These are phyloP conservation scores for Styphnolobium japonicum DNA, from an alignment of 306 rosid genomes.

Conservation along the genomic window DNA sequence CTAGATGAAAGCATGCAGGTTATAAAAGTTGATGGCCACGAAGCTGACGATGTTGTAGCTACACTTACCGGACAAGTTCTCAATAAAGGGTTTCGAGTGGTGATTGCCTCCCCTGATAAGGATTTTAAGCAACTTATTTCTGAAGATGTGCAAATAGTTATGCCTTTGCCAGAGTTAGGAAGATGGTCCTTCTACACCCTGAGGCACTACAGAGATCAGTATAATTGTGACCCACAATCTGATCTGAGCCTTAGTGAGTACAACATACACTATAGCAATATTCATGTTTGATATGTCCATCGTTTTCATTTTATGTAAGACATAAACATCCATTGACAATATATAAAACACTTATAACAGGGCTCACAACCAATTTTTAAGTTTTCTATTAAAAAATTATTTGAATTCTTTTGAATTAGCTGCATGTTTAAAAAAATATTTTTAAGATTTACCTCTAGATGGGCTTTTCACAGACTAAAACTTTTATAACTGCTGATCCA, in stretches of 20 bases:
- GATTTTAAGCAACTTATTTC: constrained; percentile 95
- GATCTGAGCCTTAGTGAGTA: constrained; percentile 90
- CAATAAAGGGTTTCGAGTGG: constrained; percentile 55
- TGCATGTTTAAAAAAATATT: background rate
- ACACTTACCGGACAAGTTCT: constrained; percentile 77
- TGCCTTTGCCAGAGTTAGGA: constrained; percentile 74
- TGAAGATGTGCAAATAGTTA: constrained; percentile 84
- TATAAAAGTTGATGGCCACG: constrained; percentile 70
- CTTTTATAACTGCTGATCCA: background rate
- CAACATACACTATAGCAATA: background rate
- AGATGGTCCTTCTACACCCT: constrained; percentile 96
- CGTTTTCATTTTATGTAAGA: background rate
- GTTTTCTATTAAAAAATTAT: background rate
- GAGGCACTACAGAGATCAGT: constrained; percentile 75
- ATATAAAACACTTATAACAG: background rate
- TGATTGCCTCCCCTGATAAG: constrained; percentile 94
- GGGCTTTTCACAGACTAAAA: background rate
- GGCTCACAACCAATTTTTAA: background rate
- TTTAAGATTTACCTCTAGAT: background rate
- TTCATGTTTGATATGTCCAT: constrained; percentile 8
- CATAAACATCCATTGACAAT: background rate
- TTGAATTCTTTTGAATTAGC: background rate
- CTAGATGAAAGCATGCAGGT: constrained; percentile 43
- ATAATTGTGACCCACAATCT: constrained; percentile 74
- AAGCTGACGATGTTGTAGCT: constrained; percentile 97